A percentile compares a stretch with the other conserved stretches of the same genome.
Evolutionary conservation across 495 filamentous ascomycete species (phyloP).

Genomic region (Elasticomyces elasticus): DNA sequence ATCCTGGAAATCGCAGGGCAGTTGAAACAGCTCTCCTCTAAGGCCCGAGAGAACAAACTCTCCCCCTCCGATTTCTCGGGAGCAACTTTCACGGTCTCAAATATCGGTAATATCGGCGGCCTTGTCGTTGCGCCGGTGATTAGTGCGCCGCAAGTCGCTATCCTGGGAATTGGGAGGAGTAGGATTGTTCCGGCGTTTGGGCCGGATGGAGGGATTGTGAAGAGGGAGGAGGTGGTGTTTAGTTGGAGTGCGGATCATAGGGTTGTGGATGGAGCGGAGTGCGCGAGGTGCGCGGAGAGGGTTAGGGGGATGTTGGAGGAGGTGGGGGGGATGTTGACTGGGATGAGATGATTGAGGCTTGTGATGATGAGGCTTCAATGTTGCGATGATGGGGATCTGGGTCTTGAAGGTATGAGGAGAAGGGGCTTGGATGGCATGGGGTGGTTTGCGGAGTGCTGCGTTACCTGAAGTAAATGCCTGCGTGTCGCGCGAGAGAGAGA

Average conservation of each 20-base stretch:
- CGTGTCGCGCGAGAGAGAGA: no score
- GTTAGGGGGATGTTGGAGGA: slow-evolving; percentile 70
- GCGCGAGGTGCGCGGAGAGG: slow-evolving; percentile 77
- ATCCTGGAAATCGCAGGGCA: slow-evolving; percentile 70
- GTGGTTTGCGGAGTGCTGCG: no score
- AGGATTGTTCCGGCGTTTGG: slow-evolving; percentile 62
- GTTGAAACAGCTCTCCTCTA: slow-evolving; percentile 57
- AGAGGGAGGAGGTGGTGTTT: slow-evolving; percentile 65
- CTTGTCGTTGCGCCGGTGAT: slow-evolving; percentile 88
- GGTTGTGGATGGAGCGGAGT: slow-evolving; percentile 85
- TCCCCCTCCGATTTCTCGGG: slow-evolving; percentile 66
- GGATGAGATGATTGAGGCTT: slow-evolving; percentile 24
- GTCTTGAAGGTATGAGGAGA: no score
- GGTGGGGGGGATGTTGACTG: slow-evolving; percentile 69
- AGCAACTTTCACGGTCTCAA: slow-evolving; percentile 90
- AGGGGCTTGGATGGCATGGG: no score
- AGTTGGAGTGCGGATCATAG: slow-evolving; percentile 97
- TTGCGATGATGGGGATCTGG: no score
- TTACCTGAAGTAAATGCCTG: no score
- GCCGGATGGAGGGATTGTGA: slow-evolving; percentile 44
- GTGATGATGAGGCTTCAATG: no score
- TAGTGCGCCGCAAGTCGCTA: slow-evolving; percentile 77
- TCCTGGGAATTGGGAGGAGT: slow-evolving; percentile 78
- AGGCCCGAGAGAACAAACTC: slow-evolving; percentile 65
- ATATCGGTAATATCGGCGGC: slow-evolving; percentile 94